Conservation (phyloP, 148 eudicot genomes). For the Dysphania ambrosioides region DNA sequence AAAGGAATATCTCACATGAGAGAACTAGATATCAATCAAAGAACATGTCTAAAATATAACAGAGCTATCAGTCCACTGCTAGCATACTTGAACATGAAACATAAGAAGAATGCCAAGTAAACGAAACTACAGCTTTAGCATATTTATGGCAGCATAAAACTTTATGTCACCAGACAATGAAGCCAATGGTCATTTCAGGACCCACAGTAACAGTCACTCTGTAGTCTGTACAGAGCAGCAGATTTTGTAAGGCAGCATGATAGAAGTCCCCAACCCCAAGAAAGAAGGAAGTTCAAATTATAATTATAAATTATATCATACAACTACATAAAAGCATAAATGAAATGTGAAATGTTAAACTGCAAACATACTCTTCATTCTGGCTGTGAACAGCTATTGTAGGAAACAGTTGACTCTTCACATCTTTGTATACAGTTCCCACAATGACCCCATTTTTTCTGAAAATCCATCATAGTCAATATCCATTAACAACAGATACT, state of each 20-base stretch:
- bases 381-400: constrained; percentile 96
- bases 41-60: no score
- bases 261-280: neutral
- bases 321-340: no score
- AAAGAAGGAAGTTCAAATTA: neutral
- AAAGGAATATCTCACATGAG: neutral
- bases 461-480: constrained; percentile 24
- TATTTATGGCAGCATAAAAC: neutral
- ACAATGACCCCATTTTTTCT: constrained; percentile 77
- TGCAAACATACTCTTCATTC: constrained; percentile 83
- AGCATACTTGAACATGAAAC: neutral
- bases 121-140: constrained; percentile 1
- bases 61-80: neutral
- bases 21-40: no score
- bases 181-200: neutral
- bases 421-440: constrained; percentile 65
- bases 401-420: constrained; percentile 79
- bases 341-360: neutral
- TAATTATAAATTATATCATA: no score
- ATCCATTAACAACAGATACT: constrained; percentile 15
- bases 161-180: neutral
- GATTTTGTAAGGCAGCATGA: neutral
- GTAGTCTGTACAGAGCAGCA: neutral
- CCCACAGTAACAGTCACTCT: neutral
- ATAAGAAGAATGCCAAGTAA: neutral